Percentiles rank a stretch among this genome's conserved stretches.
Evolutionary conservation across 108 stramenopile species (phyloP).

Genomic region (Cyclotella baltica): DNA sequence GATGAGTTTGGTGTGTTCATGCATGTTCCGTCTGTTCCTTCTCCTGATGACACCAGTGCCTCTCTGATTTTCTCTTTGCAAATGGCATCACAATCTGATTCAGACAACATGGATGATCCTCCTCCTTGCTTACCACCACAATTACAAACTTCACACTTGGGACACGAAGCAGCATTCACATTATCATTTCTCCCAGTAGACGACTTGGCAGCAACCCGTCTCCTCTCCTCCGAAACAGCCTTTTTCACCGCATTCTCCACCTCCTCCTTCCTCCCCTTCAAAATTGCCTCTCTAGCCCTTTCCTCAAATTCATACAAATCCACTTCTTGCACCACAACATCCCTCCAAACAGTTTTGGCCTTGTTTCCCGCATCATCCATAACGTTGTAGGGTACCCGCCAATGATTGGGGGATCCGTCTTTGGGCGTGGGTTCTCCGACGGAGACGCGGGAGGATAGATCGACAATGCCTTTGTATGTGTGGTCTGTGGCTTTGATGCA

Average conservation of each 20-base stretch:
- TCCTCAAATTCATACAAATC: slow-evolving; percentile 70
- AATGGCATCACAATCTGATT: slow-evolving; percentile 21
- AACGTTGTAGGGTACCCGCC: slow-evolving; percentile 91
- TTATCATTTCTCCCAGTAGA: neutral
- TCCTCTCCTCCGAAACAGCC: slow-evolving; percentile 66
- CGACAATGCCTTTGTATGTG: slow-evolving; percentile 76
- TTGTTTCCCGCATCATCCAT: slow-evolving; percentile 86
- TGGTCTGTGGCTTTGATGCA: slow-evolving; percentile 81
- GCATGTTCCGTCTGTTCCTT: neutral
- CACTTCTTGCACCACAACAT: slow-evolving; percentile 85
- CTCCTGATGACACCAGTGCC: slow-evolving; percentile 8
- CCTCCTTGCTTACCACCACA: slow-evolving; percentile 23
- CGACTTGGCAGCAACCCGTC: neutral
- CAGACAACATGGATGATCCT: slow-evolving; percentile 18
- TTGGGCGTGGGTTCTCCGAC: slow-evolving; percentile 81
- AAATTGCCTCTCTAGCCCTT: slow-evolving; percentile 53
- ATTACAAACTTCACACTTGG: slow-evolving; percentile 31
- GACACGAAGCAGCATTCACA: slow-evolving; percentile 19
- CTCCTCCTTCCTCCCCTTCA: slow-evolving; percentile 43
- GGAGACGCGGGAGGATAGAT: slow-evolving; percentile 67
- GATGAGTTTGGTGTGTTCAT: slow-evolving; percentile 3
- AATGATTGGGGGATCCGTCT: slow-evolving; percentile 57
- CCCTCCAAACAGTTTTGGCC: slow-evolving; percentile 81
- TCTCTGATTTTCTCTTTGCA: slow-evolving; percentile 33
- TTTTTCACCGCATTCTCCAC: slow-evolving; percentile 51